Percentiles rank a stretch among this genome's conserved stretches.
phyloP scores from a whole-genome alignment of 495 filamentous ascomycete species.

The Xylaria palmicola region DNA sequence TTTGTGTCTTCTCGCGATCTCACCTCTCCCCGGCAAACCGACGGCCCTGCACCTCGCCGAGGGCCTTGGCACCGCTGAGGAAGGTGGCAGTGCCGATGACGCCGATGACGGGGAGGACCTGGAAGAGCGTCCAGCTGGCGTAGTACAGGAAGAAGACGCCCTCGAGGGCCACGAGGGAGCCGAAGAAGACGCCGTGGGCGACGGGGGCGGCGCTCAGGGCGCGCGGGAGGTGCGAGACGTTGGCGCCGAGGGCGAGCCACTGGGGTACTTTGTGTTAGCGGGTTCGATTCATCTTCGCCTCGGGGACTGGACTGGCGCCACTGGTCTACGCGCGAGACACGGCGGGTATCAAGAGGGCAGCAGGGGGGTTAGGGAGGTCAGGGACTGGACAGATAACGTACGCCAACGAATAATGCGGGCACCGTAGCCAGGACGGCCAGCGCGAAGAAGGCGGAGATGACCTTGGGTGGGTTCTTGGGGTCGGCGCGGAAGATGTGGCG shows the following conservation, averaged over 20 bases:
- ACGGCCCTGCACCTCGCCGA: constrained; percentile 88
- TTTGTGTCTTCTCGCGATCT: background rate
- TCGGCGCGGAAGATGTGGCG: constrained; percentile 86
- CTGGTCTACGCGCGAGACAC: no score
- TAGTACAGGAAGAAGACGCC: constrained; percentile 95
- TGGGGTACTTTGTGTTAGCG: constrained; percentile 29
- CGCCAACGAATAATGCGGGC: constrained; percentile 66
- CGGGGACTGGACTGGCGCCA: no score
- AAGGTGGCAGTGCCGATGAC: constrained; percentile 69
- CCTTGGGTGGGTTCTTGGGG: constrained; percentile 74
- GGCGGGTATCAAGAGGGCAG: no score
- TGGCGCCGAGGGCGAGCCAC: constrained; percentile 83
- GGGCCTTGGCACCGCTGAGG: constrained; percentile 84
- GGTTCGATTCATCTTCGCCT: background rate
- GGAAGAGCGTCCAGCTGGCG: constrained; percentile 88
- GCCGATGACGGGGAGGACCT: constrained; percentile 72
- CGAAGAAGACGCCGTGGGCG: constrained; percentile 77
- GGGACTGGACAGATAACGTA: constrained; percentile 53
- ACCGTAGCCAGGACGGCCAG: constrained; percentile 68
- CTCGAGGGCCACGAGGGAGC: constrained; percentile 82
- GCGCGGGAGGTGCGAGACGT: constrained; percentile 72
- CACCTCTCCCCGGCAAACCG: constrained; percentile 77
- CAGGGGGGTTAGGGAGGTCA: background rate
- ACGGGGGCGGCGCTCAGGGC: constrained; percentile 73
- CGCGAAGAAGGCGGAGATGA: constrained; percentile 77